Conservation (phyloP, 2,329 filamentous ascomycete genomes). For the Ascochyta clinopodiicola region DNA sequence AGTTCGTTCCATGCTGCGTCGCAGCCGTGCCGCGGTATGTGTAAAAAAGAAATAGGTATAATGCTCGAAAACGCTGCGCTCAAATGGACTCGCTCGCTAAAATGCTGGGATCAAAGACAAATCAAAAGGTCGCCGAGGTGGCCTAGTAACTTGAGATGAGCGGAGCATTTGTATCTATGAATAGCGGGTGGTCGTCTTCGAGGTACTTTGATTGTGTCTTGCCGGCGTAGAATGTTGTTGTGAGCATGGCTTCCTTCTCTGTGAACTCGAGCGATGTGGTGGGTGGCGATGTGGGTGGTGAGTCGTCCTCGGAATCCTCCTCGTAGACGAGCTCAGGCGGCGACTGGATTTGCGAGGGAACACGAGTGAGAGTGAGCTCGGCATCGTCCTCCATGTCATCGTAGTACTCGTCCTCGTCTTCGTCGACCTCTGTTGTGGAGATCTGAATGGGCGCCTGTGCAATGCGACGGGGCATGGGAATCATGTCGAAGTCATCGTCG, state of each 20-base stretch:
- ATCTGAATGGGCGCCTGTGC: conserved; percentile 51
- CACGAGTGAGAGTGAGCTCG: conserved; percentile 55
- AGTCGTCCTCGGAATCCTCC: conserved; percentile 58
- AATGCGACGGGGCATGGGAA: conserved; percentile 51
- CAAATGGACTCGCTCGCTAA: conserved; percentile 46
- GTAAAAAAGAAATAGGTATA: conserved; percentile 35
- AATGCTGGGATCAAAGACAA: conserved; percentile 45
- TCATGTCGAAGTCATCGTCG: conserved; percentile 59
- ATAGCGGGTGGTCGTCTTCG: conserved; percentile 48
- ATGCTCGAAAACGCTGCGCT: conserved; percentile 41
- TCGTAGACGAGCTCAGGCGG: conserved; percentile 59
- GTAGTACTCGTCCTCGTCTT: conserved; percentile 51
- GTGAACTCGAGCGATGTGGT: conserved; percentile 53
- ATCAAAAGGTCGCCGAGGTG: conserved; percentile 38
- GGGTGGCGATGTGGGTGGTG: conserved; percentile 56
- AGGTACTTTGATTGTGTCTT: conserved; percentile 47
- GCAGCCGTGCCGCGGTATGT: conserved; percentile 22
- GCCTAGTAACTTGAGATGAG: conserved; percentile 51
- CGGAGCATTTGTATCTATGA: conserved; percentile 51
- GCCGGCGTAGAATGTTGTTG: conserved; percentile 53
- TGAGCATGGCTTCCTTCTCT: conserved; percentile 56
- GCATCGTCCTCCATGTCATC: conserved; percentile 56
- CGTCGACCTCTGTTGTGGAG: conserved; percentile 52
- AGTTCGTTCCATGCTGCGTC: conserved; percentile 18
- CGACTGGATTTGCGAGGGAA: conserved; percentile 52